Percentiles rank a stretch among this genome's conserved stretches.
Evolutionary conservation across 331 rosid species (phyloP).

Genomic region (Ulmus americana): DNA sequence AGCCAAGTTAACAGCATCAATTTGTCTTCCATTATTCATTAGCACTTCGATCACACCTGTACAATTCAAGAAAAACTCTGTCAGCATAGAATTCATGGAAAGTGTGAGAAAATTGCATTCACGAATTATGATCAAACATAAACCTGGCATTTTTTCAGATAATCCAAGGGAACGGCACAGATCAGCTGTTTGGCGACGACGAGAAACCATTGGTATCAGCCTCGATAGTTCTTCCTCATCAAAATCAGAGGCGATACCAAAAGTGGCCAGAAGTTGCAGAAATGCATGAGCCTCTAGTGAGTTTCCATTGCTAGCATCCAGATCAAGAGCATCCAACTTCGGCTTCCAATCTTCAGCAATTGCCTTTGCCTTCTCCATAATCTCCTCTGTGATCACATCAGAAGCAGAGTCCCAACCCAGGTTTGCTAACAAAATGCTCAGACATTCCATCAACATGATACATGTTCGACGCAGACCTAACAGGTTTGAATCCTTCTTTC

Average conservation of each 20-base stretch:
- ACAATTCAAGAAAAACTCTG: constrained; percentile 17
- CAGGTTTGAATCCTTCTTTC: constrained; percentile 84
- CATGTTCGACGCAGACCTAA: constrained; percentile 93
- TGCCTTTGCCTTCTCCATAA: constrained; percentile 61
- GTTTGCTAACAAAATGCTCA: constrained; percentile 58
- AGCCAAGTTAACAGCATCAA: constrained; percentile 93
- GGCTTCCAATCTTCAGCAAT: constrained; percentile 95
- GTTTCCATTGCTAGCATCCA: constrained; percentile 94
- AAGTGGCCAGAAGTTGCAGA: constrained; percentile 89
- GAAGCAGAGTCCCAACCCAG: constrained; percentile 34
- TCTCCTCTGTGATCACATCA: constrained; percentile 57
- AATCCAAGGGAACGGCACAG: constrained; percentile 89
- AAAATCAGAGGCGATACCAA: constrained; percentile 76
- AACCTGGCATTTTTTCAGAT: constrained; percentile 95
- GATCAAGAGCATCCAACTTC: constrained; percentile 75
- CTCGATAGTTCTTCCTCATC: constrained; percentile 66
- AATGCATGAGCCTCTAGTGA: constrained; percentile 98
- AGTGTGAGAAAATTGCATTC: no score
- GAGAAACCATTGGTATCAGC: constrained; percentile 88
- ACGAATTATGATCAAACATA: constrained; percentile 18
- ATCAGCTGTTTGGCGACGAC: constrained; percentile 97
- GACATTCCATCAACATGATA: constrained; percentile 97
- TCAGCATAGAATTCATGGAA: constrained; percentile 9
- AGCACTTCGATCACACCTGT: constrained; percentile 82
- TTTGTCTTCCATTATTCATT: constrained; percentile 82